A percentile compares a stretch with the other conserved stretches of the same genome.
Conservation (phyloP, 371 early-diverging fungal species). For the Zychaea mexicana region DNA sequence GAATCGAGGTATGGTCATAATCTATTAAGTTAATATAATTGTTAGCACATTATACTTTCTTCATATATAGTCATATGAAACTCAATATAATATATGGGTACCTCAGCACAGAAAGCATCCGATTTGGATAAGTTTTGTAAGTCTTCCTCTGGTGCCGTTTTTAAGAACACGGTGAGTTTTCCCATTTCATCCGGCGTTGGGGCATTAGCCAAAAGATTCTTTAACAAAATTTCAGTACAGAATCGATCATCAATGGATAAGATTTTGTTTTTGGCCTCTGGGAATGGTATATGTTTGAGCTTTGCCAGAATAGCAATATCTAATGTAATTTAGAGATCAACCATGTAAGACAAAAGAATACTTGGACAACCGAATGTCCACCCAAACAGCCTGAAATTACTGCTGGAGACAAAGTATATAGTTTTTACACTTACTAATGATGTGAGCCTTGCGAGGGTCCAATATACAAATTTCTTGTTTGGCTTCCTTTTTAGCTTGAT, state of each 20-base stretch:
- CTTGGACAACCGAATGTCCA: too few species aligned
- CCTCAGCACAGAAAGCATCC: slow-evolving; percentile 89
- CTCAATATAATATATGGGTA: slow-evolving; percentile 20
- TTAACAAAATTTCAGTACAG: slow-evolving; percentile 68
- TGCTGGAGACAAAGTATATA: too few species aligned
- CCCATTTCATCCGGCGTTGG: slow-evolving; percentile 84
- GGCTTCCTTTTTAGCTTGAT: slow-evolving; percentile 28
- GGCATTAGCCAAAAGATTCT: slow-evolving; percentile 65
- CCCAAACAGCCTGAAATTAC: too few species aligned
- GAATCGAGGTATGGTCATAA: slow-evolving; percentile 80
- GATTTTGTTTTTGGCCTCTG: slow-evolving; percentile 66
- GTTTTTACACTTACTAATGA: slow-evolving; percentile 77
- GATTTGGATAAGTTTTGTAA: slow-evolving; percentile 69
- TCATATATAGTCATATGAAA: slow-evolving; percentile 7
- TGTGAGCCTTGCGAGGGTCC: slow-evolving; percentile 76
- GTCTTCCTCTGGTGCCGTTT: slow-evolving; percentile 66
- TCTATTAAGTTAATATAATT: slow-evolving; percentile 35
- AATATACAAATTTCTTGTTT: slow-evolving; percentile 66
- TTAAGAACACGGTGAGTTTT: slow-evolving; percentile 64
- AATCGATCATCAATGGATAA: slow-evolving; percentile 66
- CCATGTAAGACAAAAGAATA: background rate
- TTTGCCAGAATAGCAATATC: slow-evolving; percentile 75
- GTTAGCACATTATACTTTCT: slow-evolving; percentile 7
- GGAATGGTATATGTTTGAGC: slow-evolving; percentile 63
- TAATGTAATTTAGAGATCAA: slow-evolving; percentile 16